Base-by-base conservation (phyloP, 2,329 filamentous ascomycete genomes). In the Clarireedia hainanense region DNA sequence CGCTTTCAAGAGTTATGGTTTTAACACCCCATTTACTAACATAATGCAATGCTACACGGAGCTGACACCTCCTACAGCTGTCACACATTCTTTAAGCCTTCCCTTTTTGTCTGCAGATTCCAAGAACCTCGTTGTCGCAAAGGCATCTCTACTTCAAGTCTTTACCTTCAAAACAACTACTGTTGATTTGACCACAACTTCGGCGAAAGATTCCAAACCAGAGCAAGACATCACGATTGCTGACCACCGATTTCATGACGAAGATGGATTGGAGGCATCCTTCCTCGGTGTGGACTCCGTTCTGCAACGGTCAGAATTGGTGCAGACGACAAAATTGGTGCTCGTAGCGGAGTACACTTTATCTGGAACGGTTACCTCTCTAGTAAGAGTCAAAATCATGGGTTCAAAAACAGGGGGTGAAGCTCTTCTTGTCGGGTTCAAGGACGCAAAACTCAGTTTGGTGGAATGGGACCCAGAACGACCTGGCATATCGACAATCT, bases 21-120 rank as follows among this genome's bases (percentile, higher is more conserved):
- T 52, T 34, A 40, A 53, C 48, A 45, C 42, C 42, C 48, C 12
- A 56, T 26, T 26, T 42, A 43, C 45, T 45, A 47, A 52, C 58
- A 70, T 63, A 67, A 97, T 97, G 92, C 92, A 97, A 82, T 95
- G 90, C 79, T 97, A 97, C 75, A 91, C 90, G 69, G 94, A 99
- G 79, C 80, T 99, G 71, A 85, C 90, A 71, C 88, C 92, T 76
- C 91, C 94, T 54, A 95, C 91, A 71, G 91, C 91, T 70, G 91
- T 97, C 74, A 91, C 90, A 67, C 88, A 96, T 75, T 89, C 91
- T 61, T 75, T 96, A 67, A 81, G 78, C 58, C 74, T 96, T 42
- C 83, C 91, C 37, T 91, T 99, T 68, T 79, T 86, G 47, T 86
- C 87, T 47, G 74, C 88, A 50, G 80, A 85, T 61, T 83, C 88